phyloP scores from a whole-genome alignment of 768 basidiomycete species.

The Rhizopogon salebrosus region DNA sequence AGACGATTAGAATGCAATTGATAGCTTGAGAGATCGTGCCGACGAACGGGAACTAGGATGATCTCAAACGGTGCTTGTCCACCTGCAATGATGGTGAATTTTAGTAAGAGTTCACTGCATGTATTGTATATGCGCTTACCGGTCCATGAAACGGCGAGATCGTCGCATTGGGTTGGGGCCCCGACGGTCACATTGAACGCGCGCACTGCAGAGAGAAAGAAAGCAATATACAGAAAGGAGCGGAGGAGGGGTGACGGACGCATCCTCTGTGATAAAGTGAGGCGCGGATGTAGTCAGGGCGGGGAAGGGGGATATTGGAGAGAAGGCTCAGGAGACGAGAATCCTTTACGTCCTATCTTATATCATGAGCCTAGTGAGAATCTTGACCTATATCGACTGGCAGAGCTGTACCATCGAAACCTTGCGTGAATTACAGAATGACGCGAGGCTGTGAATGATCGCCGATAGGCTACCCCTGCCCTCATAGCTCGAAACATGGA shows the following conservation, averaged over 20 bases:
- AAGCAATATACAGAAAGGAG: constrained; percentile 14
- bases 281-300: neutral
- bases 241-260: constrained; percentile 18
- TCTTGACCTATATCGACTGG: neutral
- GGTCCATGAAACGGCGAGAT: constrained; percentile 53
- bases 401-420: too few species aligned
- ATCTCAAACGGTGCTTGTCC: constrained; percentile 50
- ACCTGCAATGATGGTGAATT: constrained; percentile 30
- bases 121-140: constrained; percentile 33
- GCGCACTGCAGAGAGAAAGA: constrained; percentile 14
- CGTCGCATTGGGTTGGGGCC: constrained; percentile 55
- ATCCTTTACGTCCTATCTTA: neutral
- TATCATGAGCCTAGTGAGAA: neutral
- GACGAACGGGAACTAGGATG: constrained; percentile 45
- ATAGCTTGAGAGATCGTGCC: neutral
- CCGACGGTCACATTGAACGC: constrained; percentile 46
- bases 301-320: neutral
- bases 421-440: too few species aligned
- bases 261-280: constrained; percentile 16
- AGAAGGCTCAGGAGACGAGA: neutral
- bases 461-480: too few species aligned
- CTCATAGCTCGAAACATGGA: too few species aligned
- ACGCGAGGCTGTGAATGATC: too few species aligned
- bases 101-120: neutral
- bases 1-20: neutral